These are phyloP conservation scores for Blastobotrys indianensis DNA, from an alignment of 1,139 yeast genomes.

Conservation along the genomic window DNA sequence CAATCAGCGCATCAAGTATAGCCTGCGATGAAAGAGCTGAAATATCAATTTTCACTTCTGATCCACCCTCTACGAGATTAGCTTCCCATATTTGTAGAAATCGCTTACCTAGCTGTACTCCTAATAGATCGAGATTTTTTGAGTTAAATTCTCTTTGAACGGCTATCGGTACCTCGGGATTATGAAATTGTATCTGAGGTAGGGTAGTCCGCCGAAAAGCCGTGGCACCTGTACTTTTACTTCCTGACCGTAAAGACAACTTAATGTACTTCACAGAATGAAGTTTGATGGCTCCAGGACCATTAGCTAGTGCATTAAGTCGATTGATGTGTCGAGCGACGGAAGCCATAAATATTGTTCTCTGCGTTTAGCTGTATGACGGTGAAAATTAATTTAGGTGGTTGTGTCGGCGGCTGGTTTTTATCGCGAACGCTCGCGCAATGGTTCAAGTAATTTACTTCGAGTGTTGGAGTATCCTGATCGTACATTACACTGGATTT, in stretches of 20 bases:
- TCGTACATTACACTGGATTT: too few relatives aligned
- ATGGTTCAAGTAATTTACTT: too few relatives aligned
- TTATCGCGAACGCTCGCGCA: too few relatives aligned
- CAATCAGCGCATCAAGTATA: conserved; percentile 37
- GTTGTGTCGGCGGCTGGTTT: too few relatives aligned
- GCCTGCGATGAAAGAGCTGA: conserved; percentile 36
- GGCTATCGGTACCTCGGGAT: conserved; percentile 59
- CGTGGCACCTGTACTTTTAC: conserved; percentile 37
- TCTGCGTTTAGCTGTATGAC: neutral
- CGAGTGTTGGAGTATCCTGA: too few relatives aligned
- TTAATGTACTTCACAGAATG: conserved; percentile 40
- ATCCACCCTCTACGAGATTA: conserved; percentile 31
- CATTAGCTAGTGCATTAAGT: conserved; percentile 40
- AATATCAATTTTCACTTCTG: conserved; percentile 34
- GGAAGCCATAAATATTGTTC: conserved; percentile 3
- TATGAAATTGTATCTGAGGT: conserved; percentile 77
- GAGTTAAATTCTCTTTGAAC: conserved; percentile 32
- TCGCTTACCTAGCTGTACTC: neutral
- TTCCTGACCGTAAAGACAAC: conserved; percentile 41
- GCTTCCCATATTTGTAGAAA: neutral
- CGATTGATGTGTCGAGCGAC: conserved; percentile 36
- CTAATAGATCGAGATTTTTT: too few relatives aligned
- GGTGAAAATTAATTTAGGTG: neutral
- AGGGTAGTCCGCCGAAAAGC: conserved; percentile 67
- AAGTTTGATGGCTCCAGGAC: conserved; percentile 42